Percentiles rank a stretch among this genome's conserved stretches.
Evolutionary conservation across 805 yeast genomes (phyloP).

Genomic region (Millerago galiae): DNA sequence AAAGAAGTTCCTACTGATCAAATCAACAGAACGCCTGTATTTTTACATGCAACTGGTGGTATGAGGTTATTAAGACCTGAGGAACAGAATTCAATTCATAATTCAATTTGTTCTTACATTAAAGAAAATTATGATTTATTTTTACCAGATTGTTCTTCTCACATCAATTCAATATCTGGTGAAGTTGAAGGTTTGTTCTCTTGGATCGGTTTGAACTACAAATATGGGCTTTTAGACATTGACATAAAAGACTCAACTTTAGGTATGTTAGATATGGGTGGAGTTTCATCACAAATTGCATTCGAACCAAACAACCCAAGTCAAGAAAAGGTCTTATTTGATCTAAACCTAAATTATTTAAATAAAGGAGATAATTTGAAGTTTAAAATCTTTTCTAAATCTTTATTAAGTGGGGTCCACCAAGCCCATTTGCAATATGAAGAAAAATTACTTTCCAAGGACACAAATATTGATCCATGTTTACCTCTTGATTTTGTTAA

Average conservation of each 20-base stretch:
- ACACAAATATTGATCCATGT: constrained; percentile 44
- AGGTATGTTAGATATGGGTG: constrained; percentile 97
- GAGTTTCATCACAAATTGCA: constrained; percentile 82
- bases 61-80: constrained; percentile 51
- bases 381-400: constrained; percentile 44
- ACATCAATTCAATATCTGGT: constrained; percentile 55
- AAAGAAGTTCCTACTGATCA: constrained; percentile 54
- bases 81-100: constrained; percentile 41
- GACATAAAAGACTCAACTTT: constrained; percentile 35
- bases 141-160: constrained; percentile 56
- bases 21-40: constrained; percentile 57
- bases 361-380: constrained; percentile 21
- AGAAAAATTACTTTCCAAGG: constrained; percentile 25
- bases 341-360: constrained; percentile 35
- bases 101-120: constrained; percentile 44
- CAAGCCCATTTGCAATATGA: constrained; percentile 47
- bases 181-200: constrained; percentile 62
- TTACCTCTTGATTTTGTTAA: constrained; percentile 39
- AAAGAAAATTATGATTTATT: constrained; percentile 41
- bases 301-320: constrained; percentile 50
- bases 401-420: constrained; percentile 56
- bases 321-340: constrained; percentile 39
- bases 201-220: constrained; percentile 58
- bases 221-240: constrained; percentile 36
- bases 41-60: constrained; percentile 67